Base-by-base conservation (phyloP, 129 eudicot genomes). In the Tagetes erecta region DNA sequence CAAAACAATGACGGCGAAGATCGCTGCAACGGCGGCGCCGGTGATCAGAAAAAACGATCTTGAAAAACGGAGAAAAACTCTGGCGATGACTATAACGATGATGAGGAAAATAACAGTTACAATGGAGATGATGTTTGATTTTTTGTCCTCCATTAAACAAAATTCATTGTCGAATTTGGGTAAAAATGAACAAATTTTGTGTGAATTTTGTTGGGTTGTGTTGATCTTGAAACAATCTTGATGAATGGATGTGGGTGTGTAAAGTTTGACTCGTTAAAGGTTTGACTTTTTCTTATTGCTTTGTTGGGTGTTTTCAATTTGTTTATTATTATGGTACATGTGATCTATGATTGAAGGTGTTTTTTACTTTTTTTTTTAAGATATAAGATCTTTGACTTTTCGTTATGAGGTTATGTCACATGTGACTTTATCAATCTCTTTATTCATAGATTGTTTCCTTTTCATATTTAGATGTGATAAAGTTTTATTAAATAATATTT, bases 1-100 rank as follows among this genome's bases (percentile, higher is more conserved):
- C 37, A 75, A 51, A 8, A 81, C 64, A n/a, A 88, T 39, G 38
- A 91, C 82, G 2, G 89, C 87, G 1, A 86, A 40, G 39, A 91
- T 91, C 0, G 85, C 94, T 0, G 95, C 97, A 0, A 84, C 47
- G 13, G 71, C 83, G 1, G 90, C 94, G 0, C 97, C 97, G 5
- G 55, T 56, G 33, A 91, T 82, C 13, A 91, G 86, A 66, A 63
- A 86, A 68, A 87, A 88, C 0, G 87, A 3, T 51, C 79, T 74
- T 44, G 88, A 70, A 8, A 82, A 81, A 8, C 76, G 41, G 10
- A 91, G 82, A 20, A 68, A 8, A 3, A 80, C 46, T 0, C 97
- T 86, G 13, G 88, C 82, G 42, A 86, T 41, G 68, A 88, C 44
- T 67, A 86, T 73, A 59, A 78, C 59, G 40, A 64, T 9, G 64